These are phyloP conservation scores for Linnemannia zychae DNA, from an alignment of 192 early-diverging fungal genomes.

Conservation along the genomic window DNA sequence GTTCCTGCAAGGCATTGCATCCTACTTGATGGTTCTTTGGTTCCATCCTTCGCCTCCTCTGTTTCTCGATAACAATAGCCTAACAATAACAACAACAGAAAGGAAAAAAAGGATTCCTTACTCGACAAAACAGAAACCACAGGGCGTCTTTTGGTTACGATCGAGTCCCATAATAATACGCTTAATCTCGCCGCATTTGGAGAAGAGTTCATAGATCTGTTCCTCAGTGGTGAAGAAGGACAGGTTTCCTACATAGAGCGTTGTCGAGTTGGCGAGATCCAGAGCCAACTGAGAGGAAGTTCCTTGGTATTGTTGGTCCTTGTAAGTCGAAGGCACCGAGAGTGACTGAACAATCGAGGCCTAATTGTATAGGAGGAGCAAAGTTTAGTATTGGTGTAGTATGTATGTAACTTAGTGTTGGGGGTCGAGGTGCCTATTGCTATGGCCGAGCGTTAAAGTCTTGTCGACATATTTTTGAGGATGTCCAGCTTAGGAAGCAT, in stretches of 20 bases:
- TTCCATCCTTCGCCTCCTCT: too few relatives aligned
- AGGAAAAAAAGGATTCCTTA: conserved; percentile 58
- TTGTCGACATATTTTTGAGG: neutral
- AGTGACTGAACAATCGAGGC: conserved; percentile 60
- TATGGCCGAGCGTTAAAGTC: neutral
- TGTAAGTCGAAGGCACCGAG: conserved; percentile 84
- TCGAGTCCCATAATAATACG: conserved; percentile 99
- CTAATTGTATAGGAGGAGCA: conserved; percentile 25
- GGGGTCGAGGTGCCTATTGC: neutral
- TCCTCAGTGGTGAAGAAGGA: conserved; percentile 99
- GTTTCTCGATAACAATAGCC: neutral
- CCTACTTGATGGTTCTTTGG: neutral
- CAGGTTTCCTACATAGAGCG: conserved; percentile 97
- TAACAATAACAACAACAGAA: neutral
- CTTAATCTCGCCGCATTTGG: conserved; percentile 97
- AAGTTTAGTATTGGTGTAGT: neutral
- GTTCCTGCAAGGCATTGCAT: too few relatives aligned
- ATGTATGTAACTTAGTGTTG: neutral
- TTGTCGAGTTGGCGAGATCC: conserved; percentile 74
- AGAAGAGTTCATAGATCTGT: conserved; percentile 96
- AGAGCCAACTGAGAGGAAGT: conserved; percentile 62
- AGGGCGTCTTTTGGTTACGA: conserved; percentile 93
- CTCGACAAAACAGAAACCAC: conserved; percentile 99
- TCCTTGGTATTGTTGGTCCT: conserved; percentile 85
- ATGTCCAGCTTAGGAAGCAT: neutral